A percentile compares a stretch with the other conserved stretches of the same genome.
Evolutionary conservation across 495 filamentous ascomycete species (phyloP).

Genomic region (Podospora bellae-mahoneyi): DNA sequence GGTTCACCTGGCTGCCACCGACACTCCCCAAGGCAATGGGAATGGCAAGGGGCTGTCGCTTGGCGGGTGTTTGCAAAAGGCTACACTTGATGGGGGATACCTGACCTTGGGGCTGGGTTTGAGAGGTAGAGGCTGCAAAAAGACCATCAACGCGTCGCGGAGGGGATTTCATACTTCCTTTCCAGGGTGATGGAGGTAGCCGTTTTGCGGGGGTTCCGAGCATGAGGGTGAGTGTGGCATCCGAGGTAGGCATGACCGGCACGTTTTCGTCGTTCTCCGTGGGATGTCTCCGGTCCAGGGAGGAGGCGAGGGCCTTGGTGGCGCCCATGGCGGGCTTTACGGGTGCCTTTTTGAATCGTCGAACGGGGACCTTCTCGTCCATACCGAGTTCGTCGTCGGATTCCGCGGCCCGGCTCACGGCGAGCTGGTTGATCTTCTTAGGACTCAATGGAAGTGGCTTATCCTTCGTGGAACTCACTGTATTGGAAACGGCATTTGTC

Average conservation of each 20-base stretch:
- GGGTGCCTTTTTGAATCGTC: constrained; percentile 48
- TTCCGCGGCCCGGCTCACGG: constrained; percentile 35
- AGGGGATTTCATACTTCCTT: constrained; percentile 46
- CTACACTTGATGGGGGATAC: constrained; percentile 35
- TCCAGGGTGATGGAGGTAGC: constrained; percentile 45
- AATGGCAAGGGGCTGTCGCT: constrained; percentile 43
- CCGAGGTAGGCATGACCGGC: constrained; percentile 17
- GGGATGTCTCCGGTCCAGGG: not conserved
- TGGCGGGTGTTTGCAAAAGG: constrained; percentile 49
- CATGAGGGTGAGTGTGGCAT: constrained; percentile 24
- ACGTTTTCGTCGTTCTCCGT: constrained; percentile 21
- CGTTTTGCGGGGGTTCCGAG: constrained; percentile 49
- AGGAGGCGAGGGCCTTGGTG: constrained; percentile 21
- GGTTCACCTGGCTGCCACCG: not conserved
- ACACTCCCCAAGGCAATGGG: constrained; percentile 21
- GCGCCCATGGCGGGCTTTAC: constrained; percentile 30
- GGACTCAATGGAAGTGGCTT: constrained; percentile 46
- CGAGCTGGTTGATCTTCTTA: constrained; percentile 55
- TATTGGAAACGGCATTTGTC: not conserved
- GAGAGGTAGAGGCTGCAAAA: constrained; percentile 9
- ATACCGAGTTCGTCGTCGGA: constrained; percentile 56
- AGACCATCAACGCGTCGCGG: constrained; percentile 42
- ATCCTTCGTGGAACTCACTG: constrained; percentile 13
- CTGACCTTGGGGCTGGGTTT: constrained; percentile 12
- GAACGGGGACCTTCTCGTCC: constrained; percentile 47